These are phyloP conservation scores for Pestalotiopsis sp. DNA, from an alignment of 2,329 filamentous ascomycete species.

Conservation along the genomic window DNA sequence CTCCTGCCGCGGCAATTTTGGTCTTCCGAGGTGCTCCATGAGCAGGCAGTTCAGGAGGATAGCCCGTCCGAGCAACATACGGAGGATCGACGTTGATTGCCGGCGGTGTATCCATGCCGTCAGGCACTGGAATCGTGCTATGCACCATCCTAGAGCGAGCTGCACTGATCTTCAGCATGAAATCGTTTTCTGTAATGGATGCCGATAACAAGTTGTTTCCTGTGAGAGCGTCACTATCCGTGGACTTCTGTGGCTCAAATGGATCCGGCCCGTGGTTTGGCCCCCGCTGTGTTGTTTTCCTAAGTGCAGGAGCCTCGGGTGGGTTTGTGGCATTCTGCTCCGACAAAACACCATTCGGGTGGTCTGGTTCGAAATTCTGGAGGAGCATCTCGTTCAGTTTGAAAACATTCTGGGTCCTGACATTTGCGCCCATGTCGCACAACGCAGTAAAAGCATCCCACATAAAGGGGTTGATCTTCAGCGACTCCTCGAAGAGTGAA, in stretches of 20 bases:
- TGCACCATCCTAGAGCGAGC: constrained; percentile 46
- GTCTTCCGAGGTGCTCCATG: constrained; percentile 54
- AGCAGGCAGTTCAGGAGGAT: constrained; percentile 42
- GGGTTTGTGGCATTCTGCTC: constrained; percentile 38
- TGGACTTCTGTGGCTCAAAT: constrained; percentile 47
- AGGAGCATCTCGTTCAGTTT: constrained; percentile 62
- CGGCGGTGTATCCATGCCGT: constrained; percentile 65
- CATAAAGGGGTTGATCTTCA: constrained; percentile 92
- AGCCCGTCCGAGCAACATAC: constrained; percentile 30
- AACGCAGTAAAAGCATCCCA: constrained; percentile 94
- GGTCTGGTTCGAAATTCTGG: constrained; percentile 45
- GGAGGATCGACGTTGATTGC: constrained; percentile 42
- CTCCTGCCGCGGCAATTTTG: constrained; percentile 52
- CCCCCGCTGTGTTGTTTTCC: constrained; percentile 41
- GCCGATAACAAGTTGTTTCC: constrained; percentile 40
- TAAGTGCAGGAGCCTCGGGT: constrained; percentile 35
- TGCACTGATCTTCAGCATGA: constrained; percentile 56
- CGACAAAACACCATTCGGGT: constrained; percentile 26
- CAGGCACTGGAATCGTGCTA: constrained; percentile 42
- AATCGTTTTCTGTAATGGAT: constrained; percentile 51
- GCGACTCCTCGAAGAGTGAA: constrained; percentile 80
- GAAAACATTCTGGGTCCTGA: constrained; percentile 86
- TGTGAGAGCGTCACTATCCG: constrained; percentile 35
- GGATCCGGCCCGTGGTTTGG: constrained; percentile 46
- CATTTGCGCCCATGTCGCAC: constrained; percentile 81